Conservation (phyloP, 164 flowering plant species). For the Kingdonia uniflora region DNA sequence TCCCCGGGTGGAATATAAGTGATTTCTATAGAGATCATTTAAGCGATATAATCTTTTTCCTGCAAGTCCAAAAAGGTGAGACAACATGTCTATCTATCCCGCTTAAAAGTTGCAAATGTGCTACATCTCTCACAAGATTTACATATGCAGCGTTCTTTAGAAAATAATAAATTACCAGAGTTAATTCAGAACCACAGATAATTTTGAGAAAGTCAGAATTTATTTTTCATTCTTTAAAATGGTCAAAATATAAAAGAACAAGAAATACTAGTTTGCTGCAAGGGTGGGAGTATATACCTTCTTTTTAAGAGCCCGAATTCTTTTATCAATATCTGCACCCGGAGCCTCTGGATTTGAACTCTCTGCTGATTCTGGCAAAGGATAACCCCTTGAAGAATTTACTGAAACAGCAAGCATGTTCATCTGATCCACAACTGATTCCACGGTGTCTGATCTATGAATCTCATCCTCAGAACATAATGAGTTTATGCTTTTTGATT, state of each 20-base stretch:
- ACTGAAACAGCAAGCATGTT: constrained; percentile 43
- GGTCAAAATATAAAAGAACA: background rate
- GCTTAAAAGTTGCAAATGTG: too few relatives aligned
- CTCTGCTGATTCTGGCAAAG: constrained; percentile 26
- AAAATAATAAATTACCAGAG: background rate
- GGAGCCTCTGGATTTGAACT: constrained; percentile 24
- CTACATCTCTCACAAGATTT: too few relatives aligned
- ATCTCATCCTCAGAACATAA: constrained; percentile 20
- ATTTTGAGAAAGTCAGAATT: background rate
- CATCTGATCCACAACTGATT: constrained; percentile 49
- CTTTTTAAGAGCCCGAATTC: constrained; percentile 77
- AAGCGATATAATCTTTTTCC: too few relatives aligned
- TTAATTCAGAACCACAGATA: too few relatives aligned
- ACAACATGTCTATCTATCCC: too few relatives aligned
- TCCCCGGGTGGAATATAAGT: too few relatives aligned
- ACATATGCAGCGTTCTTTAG: too few relatives aligned
- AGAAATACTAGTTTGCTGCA: background rate
- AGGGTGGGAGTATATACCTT: constrained; percentile 37
- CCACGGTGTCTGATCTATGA: constrained; percentile 27
- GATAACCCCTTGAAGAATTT: constrained; percentile 16
- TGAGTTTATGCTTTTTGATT: constrained; percentile 16
- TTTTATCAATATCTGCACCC: constrained; percentile 61
- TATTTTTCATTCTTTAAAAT: background rate
- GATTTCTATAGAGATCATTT: too few relatives aligned
- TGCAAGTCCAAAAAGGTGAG: too few relatives aligned